Percentiles rank a stretch among this genome's conserved stretches.
phyloP scores from a whole-genome alignment of 495 filamentous ascomycete species.

The Xylaria scruposa region DNA sequence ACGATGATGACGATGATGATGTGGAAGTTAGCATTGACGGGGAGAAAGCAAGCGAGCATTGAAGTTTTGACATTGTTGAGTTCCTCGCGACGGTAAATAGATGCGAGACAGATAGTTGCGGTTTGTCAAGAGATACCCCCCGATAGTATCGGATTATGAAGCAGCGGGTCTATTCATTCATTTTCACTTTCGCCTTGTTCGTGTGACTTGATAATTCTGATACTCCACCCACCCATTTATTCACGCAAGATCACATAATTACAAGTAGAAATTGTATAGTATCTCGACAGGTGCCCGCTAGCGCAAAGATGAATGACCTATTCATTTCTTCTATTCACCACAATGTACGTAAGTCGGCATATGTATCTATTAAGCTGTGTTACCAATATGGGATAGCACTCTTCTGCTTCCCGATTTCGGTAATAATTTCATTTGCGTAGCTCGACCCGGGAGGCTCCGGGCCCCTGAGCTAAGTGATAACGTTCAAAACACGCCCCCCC shows the following conservation, averaged over 20 bases:
- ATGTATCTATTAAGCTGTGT: background rate
- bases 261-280: no score
- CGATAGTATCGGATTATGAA: constrained; percentile 35
- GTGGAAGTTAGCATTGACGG: background rate
- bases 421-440: constrained; percentile 5
- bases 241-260: no score
- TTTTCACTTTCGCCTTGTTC: constrained; percentile 4
- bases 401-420: background rate
- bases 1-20: constrained; percentile 28
- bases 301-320: background rate
- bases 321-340: background rate
- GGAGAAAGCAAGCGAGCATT: constrained; percentile 15
- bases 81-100: constrained; percentile 5
- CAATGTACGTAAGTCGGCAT: constrained; percentile 14
- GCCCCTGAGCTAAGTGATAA: constrained; percentile 25
- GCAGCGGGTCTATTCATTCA: constrained; percentile 20
- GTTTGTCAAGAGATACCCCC: constrained; percentile 41
- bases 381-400: background rate
- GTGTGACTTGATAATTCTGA: no score
- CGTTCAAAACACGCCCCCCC: background rate
- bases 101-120: constrained; percentile 24
- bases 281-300: no score
- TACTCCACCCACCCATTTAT: background rate
- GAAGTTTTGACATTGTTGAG: background rate
- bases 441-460: constrained; percentile 32